Conservation (phyloP, 805 yeast species). For the Kodamaea jinghongensis region DNA sequence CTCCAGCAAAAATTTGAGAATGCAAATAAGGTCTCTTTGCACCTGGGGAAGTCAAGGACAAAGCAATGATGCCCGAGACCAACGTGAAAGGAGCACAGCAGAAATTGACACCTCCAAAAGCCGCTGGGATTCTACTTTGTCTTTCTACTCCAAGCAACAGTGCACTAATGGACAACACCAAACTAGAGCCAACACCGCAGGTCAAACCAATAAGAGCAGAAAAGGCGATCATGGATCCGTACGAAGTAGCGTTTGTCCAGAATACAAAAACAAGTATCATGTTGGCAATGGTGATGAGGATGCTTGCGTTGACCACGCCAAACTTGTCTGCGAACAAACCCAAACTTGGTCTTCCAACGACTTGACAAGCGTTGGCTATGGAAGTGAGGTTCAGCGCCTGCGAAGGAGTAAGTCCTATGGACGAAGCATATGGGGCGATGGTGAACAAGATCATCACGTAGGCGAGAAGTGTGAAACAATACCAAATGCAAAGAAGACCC, state of each 20-base stretch:
- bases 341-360: conserved; percentile 49
- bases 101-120: conserved; percentile 33
- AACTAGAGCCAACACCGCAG: conserved; percentile 26
- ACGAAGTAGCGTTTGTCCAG: conserved; percentile 37
- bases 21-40: conserved; percentile 46
- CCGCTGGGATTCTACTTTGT: conserved; percentile 28
- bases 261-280: conserved; percentile 30
- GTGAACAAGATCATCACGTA: conserved; percentile 36
- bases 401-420: conserved; percentile 38
- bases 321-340: conserved; percentile 45
- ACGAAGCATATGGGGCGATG: conserved; percentile 36
- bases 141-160: conserved; percentile 2
- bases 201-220: conserved; percentile 27
- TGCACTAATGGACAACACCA: conserved; percentile 14
- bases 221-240: conserved; percentile 29
- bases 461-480: conserved; percentile 34
- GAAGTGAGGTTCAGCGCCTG: conserved; percentile 35
- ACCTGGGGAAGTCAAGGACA: conserved; percentile 30
- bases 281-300: conserved; percentile 17
- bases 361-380: conserved; percentile 39
- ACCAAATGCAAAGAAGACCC: conserved; percentile 30
- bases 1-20: conserved; percentile 60
- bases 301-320: conserved; percentile 44
- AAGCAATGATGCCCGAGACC: conserved; percentile 54
- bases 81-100: conserved; percentile 32